A percentile compares a stretch with the other conserved stretches of the same genome.
phyloP scores from a whole-genome alignment of 2,329 filamentous ascomycete genomes.

The Bertia moriformis region DNA sequence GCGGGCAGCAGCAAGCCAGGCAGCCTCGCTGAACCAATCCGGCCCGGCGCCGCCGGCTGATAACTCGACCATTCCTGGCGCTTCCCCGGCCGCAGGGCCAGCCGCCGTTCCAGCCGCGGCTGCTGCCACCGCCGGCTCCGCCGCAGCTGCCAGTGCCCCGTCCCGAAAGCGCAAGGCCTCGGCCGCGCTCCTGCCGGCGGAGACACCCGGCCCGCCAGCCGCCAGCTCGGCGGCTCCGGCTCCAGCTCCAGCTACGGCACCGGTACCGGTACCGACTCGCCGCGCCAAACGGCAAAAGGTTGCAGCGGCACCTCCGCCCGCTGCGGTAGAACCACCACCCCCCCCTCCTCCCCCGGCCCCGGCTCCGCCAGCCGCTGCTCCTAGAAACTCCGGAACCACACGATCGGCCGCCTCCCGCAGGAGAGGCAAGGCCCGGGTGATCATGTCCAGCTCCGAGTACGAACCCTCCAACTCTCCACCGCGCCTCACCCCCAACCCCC shows the following conservation, averaged over 20 bases:
- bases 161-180: conserved; percentile 67
- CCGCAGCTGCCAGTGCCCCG: conserved; percentile 14
- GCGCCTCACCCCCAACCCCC: too few species aligned
- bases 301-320: conserved; percentile 26
- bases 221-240: conserved; percentile 15
- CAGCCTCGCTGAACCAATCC: conserved; percentile 39
- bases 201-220: conserved; percentile 27
- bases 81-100: conserved; percentile 10
- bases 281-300: conserved; percentile 31
- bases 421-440: too few species aligned
- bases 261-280: too few species aligned
- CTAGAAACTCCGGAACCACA: too few species aligned
- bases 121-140: conserved; percentile 19
- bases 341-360: conserved; percentile 27
- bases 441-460: too few species aligned
- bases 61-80: too few species aligned
- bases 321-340: conserved; percentile 19
- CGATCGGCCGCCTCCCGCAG: too few species aligned
- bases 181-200: conserved; percentile 21
- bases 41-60: conserved; percentile 19
- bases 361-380: conserved; percentile 52
- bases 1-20: too few species aligned
- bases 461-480: too few species aligned
- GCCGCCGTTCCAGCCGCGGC: conserved; percentile 17
- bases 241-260: too few species aligned